Evolutionary conservation across 208 protist genomes (phyloP), one percentile per base, ranked within the genome.

Genomic region (Trypanosoma conorhini): DNA sequence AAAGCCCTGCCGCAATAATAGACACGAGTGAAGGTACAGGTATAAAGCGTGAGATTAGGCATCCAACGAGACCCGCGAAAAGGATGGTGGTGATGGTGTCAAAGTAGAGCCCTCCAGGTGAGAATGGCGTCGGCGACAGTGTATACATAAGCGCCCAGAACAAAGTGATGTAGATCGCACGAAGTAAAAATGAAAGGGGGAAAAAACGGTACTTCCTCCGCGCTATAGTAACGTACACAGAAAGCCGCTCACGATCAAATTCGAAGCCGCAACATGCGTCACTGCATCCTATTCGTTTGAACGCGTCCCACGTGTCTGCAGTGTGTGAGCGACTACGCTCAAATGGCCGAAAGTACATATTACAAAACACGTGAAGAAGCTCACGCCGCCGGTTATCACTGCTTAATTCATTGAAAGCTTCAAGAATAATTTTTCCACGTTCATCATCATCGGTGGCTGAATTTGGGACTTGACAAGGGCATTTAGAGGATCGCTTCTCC

Each of bases 111-210:
- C 76, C 79, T n/a, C 83, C 83, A 31, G 79, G 83, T 46, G 67
- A 79, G 71, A 85, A 88, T 35, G 59, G 75, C n/a, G 76, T 71
- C 22, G 70, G 56, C n/a, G 63, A 51, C 52, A 5, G 26, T 24
- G n/a, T 75, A 73, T 83, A 85, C 76, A 88, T 82, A 46, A 83
- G 62, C 26, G 77, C 77, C 83, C 83, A 88, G 31, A 88, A 80
- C 42, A 88, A 63, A 46, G 85, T 77, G 15, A 88, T 42, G 59
- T 67, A 76, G 46, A 88, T 59, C 48, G 68, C 61, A 52, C 83
- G 76, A 38, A 88, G 62, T 28, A 88, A 40, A 58, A 81, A 88
- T 30, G 83, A 88, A 57, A 75, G 80, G 55, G 83, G 59, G 55
- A 88, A 88, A 46, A 85, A 48, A 26, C 83, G 80, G n/a, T 81